phyloP scores from a whole-genome alignment of 2,329 filamentous ascomycete species.

The Hymenoscyphus occultus region DNA sequence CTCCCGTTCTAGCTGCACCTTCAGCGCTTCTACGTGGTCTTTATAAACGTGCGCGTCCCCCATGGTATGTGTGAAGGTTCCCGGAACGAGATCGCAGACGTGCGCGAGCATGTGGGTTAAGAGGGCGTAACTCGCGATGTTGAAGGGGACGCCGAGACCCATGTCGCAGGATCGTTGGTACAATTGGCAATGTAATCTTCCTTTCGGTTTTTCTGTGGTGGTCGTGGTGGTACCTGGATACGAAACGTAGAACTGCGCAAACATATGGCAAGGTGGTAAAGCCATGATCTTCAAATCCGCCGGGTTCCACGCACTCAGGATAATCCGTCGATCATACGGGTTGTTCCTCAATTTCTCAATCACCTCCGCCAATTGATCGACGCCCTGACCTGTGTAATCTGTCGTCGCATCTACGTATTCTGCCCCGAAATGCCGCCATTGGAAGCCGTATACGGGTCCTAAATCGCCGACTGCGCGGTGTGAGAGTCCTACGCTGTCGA shows the following conservation, averaged over 20 bases:
- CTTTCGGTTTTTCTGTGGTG: conserved; percentile 41
- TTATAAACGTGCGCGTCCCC: conserved; percentile 96
- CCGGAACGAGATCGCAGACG: conserved; percentile 78
- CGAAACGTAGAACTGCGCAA: conserved; percentile 75
- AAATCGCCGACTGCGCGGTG: conserved; percentile 86
- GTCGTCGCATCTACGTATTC: conserved; percentile 75
- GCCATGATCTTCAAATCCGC: conserved; percentile 84
- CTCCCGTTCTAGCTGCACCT: conserved; percentile 74
- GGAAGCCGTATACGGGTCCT: conserved; percentile 95
- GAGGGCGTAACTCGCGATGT: conserved; percentile 91
- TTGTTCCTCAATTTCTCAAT: conserved; percentile 78
- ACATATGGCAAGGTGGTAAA: conserved; percentile 93
- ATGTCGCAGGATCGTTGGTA: conserved; percentile 97
- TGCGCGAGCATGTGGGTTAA: conserved; percentile 94
- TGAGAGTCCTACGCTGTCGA: conserved; percentile 78
- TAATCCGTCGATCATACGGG: conserved; percentile 86
- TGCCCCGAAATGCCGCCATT: conserved; percentile 97
- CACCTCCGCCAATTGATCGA: conserved; percentile 91
- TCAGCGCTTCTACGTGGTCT: conserved; percentile 86
- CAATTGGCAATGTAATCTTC: conserved; percentile 78
- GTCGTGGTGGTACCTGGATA: conserved; percentile 23
- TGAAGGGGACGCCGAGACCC: conserved; percentile 93
- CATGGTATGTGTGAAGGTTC: conserved; percentile 91
- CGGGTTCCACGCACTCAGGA: conserved; percentile 93
- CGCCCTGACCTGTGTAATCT: conserved; percentile 84